Conservation (phyloP, 2,329 filamentous ascomycete species). For the Trichophaea hybrida region DNA sequence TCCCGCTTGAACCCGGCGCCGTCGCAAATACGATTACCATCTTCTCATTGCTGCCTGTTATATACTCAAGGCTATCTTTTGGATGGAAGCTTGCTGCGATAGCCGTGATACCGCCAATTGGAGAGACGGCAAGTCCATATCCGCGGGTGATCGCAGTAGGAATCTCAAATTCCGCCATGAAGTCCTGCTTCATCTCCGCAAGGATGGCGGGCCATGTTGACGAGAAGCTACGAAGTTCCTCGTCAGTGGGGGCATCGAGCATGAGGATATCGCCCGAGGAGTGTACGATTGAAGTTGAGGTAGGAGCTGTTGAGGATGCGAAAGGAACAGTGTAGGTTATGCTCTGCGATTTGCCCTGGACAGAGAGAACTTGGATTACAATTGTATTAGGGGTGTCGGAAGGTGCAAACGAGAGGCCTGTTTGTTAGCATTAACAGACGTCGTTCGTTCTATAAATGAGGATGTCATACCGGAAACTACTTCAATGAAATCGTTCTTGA, state of each 20-base stretch:
- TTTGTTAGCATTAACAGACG: neutral
- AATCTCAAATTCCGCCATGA: constrained; percentile 22
- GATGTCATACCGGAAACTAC: constrained; percentile 18
- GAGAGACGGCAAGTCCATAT: constrained; percentile 22
- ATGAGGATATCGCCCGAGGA: constrained; percentile 8
- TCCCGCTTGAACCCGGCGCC: constrained; percentile 13
- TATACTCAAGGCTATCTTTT: constrained; percentile 23
- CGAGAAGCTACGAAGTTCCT: constrained; percentile 17
- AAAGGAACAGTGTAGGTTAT: constrained; percentile 18
- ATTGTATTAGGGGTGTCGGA: constrained; percentile 13
- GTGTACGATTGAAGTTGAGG: constrained; percentile 6
- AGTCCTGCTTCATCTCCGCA: constrained; percentile 22
- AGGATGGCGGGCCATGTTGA: constrained; percentile 18
- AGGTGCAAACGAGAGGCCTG: constrained; percentile 21
- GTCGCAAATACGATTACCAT: constrained; percentile 21
- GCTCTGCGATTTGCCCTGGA: constrained; percentile 21
- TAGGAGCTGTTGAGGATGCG: neutral
- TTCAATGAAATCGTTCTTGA: constrained; percentile 22
- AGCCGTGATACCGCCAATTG: constrained; percentile 21
- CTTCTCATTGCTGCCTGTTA: constrained; percentile 21
- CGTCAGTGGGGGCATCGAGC: constrained; percentile 14
- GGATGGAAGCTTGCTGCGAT: constrained; percentile 20
- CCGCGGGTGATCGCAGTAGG: constrained; percentile 18
- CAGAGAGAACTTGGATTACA: constrained; percentile 17
- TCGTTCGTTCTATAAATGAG: neutral